Evolutionary conservation across 1,284 basidiomycete species (phyloP), one percentile per base, ranked within the genome.

Genomic region (Taiwanofungus camphoratus): DNA sequence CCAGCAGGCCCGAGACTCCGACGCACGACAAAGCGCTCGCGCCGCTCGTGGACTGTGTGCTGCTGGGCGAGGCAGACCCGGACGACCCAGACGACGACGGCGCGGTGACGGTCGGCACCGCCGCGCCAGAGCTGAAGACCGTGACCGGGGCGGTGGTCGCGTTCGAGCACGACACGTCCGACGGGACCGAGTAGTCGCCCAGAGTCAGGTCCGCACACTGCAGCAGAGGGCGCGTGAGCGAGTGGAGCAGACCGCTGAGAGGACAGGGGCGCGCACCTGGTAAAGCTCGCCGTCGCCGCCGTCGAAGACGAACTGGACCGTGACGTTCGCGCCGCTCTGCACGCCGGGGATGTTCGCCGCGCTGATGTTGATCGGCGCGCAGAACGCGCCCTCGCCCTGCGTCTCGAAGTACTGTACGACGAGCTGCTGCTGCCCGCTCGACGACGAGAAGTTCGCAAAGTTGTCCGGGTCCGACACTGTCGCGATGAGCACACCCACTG

Each of bases 131-230:
- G 36, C 32, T 45, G 22, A 45, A 39, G 18, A 52, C 39, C 4
- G 43, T 36, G 15, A 53, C 52, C 5, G 39, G 50, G 16, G 51
- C 49, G 22, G 49, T 45, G 2, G 61, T 60, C 22, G 56, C 53
- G 45, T 65, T 66, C 39, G 53, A 51, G 53, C 63, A 66, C 5
- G 53, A 26, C 9, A 61, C 45, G 50, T 47, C 56, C 39, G 53
- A 51, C 5, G 60, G 56, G n/a, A 61, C 64, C 8, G 63, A 68
- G 50, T 68, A 69, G 53, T 63, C 69, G 39, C 66, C 72, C 22
- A 91, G 67, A 5, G 79, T 76, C 41, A 91, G 61, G 62, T 90
- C 86, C 35, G 85, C 71, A 57, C 86, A 89, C 79, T 84, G 47
- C 2, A 32, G 29, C 4, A 29, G 12, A 22, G 18, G 12, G n/a